A percentile compares a stretch with the other conserved stretches of the same genome.
These are phyloP conservation scores for Colletotrichum horii DNA, from an alignment of 2,329 filamentous ascomycete species.

Conservation along the genomic window DNA sequence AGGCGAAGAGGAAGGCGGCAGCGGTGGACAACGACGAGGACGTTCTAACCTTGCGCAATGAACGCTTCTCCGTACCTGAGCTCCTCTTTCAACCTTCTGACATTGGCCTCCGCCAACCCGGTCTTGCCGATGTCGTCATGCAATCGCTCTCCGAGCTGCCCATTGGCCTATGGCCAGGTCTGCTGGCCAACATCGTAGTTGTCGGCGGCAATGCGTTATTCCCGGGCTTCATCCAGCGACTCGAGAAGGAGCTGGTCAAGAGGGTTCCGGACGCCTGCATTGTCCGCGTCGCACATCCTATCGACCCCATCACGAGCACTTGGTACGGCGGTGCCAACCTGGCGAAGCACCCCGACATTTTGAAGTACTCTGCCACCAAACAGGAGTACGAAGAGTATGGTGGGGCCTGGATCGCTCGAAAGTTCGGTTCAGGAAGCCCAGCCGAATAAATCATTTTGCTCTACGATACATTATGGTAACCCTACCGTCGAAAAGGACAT, in stretches of 20 bases:
- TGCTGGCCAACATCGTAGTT: conserved; percentile 86
- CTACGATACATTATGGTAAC: not conserved
- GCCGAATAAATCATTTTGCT: not conserved
- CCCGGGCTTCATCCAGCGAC: conserved; percentile 78
- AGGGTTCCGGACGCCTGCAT: conserved; percentile 78
- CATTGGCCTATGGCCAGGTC: conserved; percentile 80
- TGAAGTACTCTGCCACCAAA: conserved; percentile 77
- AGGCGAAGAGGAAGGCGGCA: conserved; percentile 49
- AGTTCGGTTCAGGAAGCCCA: conserved; percentile 57
- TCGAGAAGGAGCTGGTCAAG: conserved; percentile 77
- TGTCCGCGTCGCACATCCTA: conserved; percentile 73
- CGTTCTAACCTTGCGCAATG: conserved; percentile 85
- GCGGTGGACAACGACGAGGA: conserved; percentile 67
- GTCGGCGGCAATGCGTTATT: conserved; percentile 87
- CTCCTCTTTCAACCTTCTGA: conserved; percentile 87
- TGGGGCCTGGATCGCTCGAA: conserved; percentile 73
- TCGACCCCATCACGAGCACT: conserved; percentile 77
- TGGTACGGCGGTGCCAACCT: conserved; percentile 87
- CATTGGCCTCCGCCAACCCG: conserved; percentile 82
- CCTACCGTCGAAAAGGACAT: not conserved
- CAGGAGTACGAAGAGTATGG: conserved; percentile 92
- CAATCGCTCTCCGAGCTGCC: conserved; percentile 79
- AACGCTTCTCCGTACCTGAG: conserved; percentile 90
- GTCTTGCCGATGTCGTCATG: conserved; percentile 81
- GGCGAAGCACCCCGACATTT: conserved; percentile 71